A percentile compares a stretch with the other conserved stretches of the same genome.
These are phyloP conservation scores for Lathyrus aphaca DNA, from an alignment of 306 rosid genomes.

Conservation along the genomic window DNA sequence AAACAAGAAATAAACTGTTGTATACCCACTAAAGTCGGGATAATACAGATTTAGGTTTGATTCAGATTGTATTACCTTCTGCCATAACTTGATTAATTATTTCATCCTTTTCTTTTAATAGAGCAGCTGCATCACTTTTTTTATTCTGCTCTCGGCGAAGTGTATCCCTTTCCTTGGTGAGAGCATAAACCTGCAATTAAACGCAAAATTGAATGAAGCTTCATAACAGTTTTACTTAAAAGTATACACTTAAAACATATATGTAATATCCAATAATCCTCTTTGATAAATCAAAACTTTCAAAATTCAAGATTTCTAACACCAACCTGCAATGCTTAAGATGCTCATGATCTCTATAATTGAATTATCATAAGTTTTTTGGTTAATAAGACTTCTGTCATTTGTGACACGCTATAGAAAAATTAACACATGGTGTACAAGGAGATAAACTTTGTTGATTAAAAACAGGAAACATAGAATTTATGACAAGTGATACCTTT, in stretches of 20 bases:
- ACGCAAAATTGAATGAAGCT: constrained; percentile 34
- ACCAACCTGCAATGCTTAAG: constrained; percentile 36
- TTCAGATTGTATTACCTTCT: constrained; percentile 66
- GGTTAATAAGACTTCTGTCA: constrained; percentile 8
- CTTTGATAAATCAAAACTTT: constrained; percentile 32
- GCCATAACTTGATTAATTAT: constrained; percentile 99
- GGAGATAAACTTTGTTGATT: constrained; percentile 7
- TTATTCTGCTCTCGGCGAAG: constrained; percentile 93
- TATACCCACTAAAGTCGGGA: constrained; percentile 19
- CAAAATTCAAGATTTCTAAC: constrained; percentile 19
- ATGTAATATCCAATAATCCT: constrained; percentile 29
- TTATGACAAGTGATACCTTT: constrained; percentile 60
- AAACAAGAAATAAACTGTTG: constrained; percentile 5
- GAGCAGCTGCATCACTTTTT: constrained; percentile 98
- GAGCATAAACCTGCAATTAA: constrained; percentile 80
- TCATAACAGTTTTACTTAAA: constrained; percentile 23
- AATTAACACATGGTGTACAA: no score
- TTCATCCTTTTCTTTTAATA: constrained; percentile 98
- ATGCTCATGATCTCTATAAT: constrained; percentile 16
- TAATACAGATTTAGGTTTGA: constrained; percentile 27
- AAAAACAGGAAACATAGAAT: constrained; percentile 25
- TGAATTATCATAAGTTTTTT: not conserved
- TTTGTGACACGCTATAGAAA: constrained; percentile 14
- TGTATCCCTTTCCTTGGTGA: constrained; percentile 95
- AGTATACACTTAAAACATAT: constrained; percentile 26